Conservation (phyloP, 805 yeast species). For the Starmerella kuoi region DNA sequence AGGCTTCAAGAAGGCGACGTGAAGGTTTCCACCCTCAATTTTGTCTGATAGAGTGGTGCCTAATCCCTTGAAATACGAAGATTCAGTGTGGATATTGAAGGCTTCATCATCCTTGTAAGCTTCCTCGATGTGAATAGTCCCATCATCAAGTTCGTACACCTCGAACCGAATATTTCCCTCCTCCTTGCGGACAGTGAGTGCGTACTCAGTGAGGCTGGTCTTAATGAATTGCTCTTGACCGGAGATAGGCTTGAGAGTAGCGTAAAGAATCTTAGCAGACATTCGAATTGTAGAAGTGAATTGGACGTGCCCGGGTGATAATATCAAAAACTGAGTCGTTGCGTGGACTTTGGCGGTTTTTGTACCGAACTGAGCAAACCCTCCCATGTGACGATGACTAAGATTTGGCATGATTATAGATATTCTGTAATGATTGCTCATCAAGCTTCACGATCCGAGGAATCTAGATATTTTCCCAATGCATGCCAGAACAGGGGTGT, state of each 20-base stretch:
- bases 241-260: conserved; percentile 21
- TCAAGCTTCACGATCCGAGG: too few species aligned
- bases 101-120: conserved; percentile 25
- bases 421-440: too few species aligned
- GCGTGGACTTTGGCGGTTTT: too few species aligned
- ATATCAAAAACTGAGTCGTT: too few species aligned
- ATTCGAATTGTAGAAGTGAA: too few species aligned
- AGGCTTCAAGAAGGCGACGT: conserved; percentile 20
- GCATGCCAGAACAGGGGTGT: too few species aligned
- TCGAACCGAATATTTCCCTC: conserved; percentile 25
- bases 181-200: conserved; percentile 22
- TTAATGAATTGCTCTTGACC: conserved; percentile 20
- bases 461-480: too few species aligned
- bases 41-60: conserved; percentile 20
- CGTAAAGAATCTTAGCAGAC: conserved; percentile 18
- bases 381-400: too few species aligned
- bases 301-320: too few species aligned
- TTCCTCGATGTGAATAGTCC: conserved; percentile 23
- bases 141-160: conserved; percentile 21
- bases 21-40: conserved; percentile 22
- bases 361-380: too few species aligned
- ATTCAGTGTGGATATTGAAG: conserved; percentile 23
- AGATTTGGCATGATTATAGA: too few species aligned
- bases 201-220: conserved; percentile 18
- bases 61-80: conserved; percentile 23